A percentile compares a stretch with the other conserved stretches of the same genome.
phyloP scores from a whole-genome alignment of 2,329 filamentous ascomycete species.

The Aspergillus unguis region DNA sequence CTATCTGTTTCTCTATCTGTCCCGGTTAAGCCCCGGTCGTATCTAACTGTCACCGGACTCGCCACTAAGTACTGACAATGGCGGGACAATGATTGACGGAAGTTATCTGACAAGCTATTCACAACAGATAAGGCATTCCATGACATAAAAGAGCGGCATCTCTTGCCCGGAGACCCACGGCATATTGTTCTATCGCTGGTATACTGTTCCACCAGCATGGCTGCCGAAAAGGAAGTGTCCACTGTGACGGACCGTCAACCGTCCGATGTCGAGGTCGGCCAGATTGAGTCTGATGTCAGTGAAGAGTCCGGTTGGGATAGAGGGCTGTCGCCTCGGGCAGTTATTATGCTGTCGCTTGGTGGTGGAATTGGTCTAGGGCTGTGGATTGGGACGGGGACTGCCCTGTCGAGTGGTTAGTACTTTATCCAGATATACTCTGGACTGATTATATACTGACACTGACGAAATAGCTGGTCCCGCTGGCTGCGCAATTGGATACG shows the following conservation, averaged over 20 bases:
- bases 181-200: neutral
- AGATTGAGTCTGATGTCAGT: neutral
- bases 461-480: conserved; percentile 27
- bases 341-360: conserved; percentile 5
- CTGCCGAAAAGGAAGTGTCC: neutral
- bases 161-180: neutral
- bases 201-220: neutral
- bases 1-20: too few relatives aligned
- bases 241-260: neutral
- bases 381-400: conserved; percentile 39
- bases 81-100: too few relatives aligned
- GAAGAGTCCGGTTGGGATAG: neutral
- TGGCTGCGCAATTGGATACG: conserved; percentile 33
- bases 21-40: too few relatives aligned
- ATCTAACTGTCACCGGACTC: too few relatives aligned
- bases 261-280: neutral
- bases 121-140: too few relatives aligned
- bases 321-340: conserved; percentile 1
- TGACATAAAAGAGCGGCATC: too few relatives aligned
- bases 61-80: too few relatives aligned
- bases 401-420: conserved; percentile 28
- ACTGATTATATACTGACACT: neutral
- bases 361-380: conserved; percentile 2
- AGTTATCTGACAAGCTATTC: too few relatives aligned
- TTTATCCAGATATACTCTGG: neutral